Evolutionary conservation across 768 basidiomycete genomes (phyloP).

Genomic region (Leccinum uliginosum): DNA sequence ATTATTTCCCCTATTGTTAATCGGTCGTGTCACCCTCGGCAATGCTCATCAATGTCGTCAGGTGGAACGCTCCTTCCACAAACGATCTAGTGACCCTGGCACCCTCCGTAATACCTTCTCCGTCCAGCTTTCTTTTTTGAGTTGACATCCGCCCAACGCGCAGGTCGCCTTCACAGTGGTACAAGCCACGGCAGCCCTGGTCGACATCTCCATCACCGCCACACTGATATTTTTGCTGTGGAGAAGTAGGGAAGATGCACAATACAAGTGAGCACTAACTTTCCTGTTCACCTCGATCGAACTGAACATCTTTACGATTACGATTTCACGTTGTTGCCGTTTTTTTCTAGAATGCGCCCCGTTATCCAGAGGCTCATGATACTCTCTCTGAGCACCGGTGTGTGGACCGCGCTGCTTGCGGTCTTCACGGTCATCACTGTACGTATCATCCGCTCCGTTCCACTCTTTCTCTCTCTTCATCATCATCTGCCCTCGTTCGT

Average conservation of each 20-base stretch:
- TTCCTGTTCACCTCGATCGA: not conserved
- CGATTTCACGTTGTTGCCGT: not conserved
- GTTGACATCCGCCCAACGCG: not conserved
- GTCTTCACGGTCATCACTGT: conserved; percentile 13
- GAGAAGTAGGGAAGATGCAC: conserved; percentile 16
- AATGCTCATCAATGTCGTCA: conserved; percentile 1
- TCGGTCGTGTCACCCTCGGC: not conserved
- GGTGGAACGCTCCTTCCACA: conserved; percentile 12
- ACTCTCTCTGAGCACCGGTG: conserved; percentile 13
- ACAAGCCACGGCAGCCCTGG: conserved; percentile 6
- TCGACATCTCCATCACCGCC: conserved; percentile 16
- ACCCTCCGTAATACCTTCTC: conserved; percentile 3
- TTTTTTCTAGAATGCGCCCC: conserved; percentile 13
- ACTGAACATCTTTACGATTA: not conserved
- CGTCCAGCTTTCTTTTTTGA: not conserved
- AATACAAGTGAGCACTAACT: conserved; percentile 1
- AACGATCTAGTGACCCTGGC: conserved; percentile 6
- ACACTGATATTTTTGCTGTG: conserved; percentile 8
- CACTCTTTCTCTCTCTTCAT: not conserved
- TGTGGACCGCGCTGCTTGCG: conserved; percentile 15
- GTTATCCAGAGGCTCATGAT: conserved; percentile 14
- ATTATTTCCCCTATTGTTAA: not conserved
- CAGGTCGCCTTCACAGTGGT: conserved; percentile 7
- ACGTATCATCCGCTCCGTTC: not conserved
- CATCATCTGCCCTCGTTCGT: not conserved